These are phyloP conservation scores for Capsicum rhomboideum DNA, from an alignment of 257 asterid genomes.

Conservation along the genomic window DNA sequence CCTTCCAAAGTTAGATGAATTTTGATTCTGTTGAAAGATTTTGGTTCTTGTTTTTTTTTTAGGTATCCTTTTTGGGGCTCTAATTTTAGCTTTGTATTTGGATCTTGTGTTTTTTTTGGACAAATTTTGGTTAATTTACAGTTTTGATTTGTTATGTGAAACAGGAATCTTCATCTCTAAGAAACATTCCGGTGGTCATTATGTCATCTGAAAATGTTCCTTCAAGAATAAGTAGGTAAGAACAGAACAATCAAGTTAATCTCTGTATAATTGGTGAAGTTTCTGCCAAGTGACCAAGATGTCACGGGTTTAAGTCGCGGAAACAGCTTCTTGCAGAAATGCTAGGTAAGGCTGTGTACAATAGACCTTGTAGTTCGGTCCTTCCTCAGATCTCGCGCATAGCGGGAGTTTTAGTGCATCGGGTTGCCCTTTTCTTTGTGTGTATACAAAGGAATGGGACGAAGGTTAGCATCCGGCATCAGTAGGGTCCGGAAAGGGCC, in stretches of 20 bases:
- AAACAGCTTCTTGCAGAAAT: too few relatives aligned
- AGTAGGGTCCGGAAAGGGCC: too few relatives aligned
- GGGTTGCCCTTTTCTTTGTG: too few relatives aligned
- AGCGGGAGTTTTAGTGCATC: too few relatives aligned
- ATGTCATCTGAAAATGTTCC: slow-evolving; percentile 20
- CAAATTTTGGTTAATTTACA: background rate
- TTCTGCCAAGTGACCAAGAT: too few relatives aligned
- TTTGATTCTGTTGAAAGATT: background rate
- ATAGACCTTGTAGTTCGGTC: too few relatives aligned
- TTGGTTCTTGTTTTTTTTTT: background rate
- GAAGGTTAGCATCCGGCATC: too few relatives aligned
- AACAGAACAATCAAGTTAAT: background rate
- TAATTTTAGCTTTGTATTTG: background rate
- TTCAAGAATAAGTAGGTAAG: slow-evolving; percentile 13
- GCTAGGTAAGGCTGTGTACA: too few relatives aligned
- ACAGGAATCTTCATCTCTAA: slow-evolving; percentile 19
- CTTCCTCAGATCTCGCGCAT: too few relatives aligned
- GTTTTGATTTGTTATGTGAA: background rate
- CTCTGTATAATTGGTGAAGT: too few relatives aligned
- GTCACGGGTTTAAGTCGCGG: too few relatives aligned
- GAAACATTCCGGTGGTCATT: slow-evolving; percentile 22
- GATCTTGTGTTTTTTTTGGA: background rate
- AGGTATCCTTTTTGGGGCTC: background rate
- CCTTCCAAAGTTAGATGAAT: background rate
- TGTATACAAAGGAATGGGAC: too few relatives aligned